phyloP scores from a whole-genome alignment of 2,329 filamentous ascomycete genomes.

The Ophiostoma tasmaniense region DNA sequence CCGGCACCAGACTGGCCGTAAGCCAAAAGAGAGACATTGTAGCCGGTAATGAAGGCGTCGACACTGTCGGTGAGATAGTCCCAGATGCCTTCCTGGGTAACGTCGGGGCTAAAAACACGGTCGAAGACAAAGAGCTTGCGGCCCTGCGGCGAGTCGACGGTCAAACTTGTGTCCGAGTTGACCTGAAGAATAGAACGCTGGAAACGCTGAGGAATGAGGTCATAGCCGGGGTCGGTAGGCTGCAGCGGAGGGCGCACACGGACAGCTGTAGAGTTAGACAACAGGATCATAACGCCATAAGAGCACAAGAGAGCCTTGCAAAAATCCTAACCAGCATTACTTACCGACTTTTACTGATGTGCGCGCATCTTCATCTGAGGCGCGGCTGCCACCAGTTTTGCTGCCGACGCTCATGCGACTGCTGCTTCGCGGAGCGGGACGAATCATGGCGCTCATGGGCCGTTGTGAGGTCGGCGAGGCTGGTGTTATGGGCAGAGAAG shows the following conservation, averaged over 20 bases:
- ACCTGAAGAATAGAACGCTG: conserved; percentile 88
- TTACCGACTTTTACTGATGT: conserved; percentile 94
- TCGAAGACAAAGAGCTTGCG: conserved; percentile 96
- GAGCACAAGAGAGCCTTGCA: not conserved
- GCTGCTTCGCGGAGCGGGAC: conserved; percentile 62
- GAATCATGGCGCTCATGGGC: conserved; percentile 74
- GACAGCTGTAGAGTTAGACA: conserved; percentile 53
- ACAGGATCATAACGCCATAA: too few relatives aligned
- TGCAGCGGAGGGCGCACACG: conserved; percentile 83
- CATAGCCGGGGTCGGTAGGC: conserved; percentile 79
- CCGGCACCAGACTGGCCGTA: conserved; percentile 97
- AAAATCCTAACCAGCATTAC: conserved; percentile 33
- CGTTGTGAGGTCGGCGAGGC: conserved; percentile 58
- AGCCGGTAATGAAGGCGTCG: conserved; percentile 82
- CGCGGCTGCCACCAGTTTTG: conserved; percentile 68
- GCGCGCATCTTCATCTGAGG: conserved; percentile 81
- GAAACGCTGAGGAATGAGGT: conserved; percentile 92
- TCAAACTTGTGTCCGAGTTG: conserved; percentile 72
- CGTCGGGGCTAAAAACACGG: conserved; percentile 77
- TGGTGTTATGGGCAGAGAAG: conserved; percentile 31
- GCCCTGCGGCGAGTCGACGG: conserved; percentile 85
- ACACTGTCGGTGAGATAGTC: conserved; percentile 89
- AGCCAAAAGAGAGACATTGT: conserved; percentile 95
- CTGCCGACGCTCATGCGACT: conserved; percentile 81
- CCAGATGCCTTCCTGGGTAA: conserved; percentile 84